Percentiles rank a stretch among this genome's conserved stretches.
Evolutionary conservation across 179 eudicot species (phyloP).

Genomic region (Corrigiola litoralis): DNA sequence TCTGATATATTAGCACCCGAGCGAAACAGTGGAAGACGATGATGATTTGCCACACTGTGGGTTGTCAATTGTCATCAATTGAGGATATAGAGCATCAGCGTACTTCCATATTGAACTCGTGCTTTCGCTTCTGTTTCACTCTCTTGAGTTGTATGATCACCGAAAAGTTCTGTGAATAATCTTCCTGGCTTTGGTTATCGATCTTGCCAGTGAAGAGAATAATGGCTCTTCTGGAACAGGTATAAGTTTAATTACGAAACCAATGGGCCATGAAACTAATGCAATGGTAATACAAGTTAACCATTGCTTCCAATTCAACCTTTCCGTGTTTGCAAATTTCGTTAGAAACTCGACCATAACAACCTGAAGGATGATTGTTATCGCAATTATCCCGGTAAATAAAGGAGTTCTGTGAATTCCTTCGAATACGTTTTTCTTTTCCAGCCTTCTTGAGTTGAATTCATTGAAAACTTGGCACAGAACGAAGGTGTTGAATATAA

Average conservation of each 20-base stretch:
- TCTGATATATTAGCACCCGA: no score
- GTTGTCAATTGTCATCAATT: no score
- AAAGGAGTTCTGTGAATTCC: conserved; percentile 48
- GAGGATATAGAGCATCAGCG: no score
- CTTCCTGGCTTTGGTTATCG: conserved; percentile 1
- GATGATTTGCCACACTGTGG: no score
- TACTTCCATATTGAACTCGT: background rate
- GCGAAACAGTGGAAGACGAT: no score
- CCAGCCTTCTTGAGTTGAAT: conserved; percentile 62
- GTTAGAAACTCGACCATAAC: conserved; percentile 72
- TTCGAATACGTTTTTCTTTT: conserved; percentile 60
- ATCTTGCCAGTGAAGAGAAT: conserved; percentile 24
- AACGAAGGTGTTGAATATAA: conserved; percentile 74
- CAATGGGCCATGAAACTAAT: conserved; percentile 65
- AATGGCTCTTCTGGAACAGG: conserved; percentile 54
- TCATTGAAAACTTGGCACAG: conserved; percentile 81
- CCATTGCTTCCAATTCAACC: conserved; percentile 64
- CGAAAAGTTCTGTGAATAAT: background rate
- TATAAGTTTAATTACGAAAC: conserved; percentile 43
- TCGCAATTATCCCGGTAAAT: conserved; percentile 56
- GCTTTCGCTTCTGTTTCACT: background rate
- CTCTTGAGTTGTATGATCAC: background rate
- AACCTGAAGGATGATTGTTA: conserved; percentile 59
- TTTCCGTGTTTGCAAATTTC: conserved; percentile 61
- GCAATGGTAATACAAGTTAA: conserved; percentile 47